Conservation (phyloP, 306 rosid genomes). For the Carpinus viminea region DNA sequence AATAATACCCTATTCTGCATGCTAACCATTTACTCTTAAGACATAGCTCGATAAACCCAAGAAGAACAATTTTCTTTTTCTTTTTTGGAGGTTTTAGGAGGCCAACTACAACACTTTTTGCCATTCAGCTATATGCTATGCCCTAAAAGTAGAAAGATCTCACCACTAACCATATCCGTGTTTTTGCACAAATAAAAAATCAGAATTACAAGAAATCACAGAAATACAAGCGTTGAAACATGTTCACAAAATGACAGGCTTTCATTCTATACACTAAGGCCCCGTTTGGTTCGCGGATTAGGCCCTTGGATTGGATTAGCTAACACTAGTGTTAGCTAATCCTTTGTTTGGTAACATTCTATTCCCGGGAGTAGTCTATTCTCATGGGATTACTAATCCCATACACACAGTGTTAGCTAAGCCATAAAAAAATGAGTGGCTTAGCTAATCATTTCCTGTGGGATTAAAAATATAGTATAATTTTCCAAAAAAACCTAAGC, state of each 20-base stretch:
- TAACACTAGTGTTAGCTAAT: too few relatives aligned
- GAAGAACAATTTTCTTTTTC: background rate
- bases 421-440: too few relatives aligned
- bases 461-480: too few relatives aligned
- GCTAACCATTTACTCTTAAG: background rate
- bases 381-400: too few relatives aligned
- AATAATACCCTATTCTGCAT: background rate
- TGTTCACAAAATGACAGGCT: background rate
- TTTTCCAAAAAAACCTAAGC: too few relatives aligned
- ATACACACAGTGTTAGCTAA: too few relatives aligned
- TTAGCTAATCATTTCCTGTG: too few relatives aligned
- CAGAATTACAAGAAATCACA: background rate
- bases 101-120: background rate
- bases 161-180: background rate
- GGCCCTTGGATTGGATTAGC: too few relatives aligned
- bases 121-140: background rate
- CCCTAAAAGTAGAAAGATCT: background rate
- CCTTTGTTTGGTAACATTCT: too few relatives aligned
- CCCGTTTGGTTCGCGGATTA: too few relatives aligned
- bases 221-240: background rate
- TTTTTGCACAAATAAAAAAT: background rate
- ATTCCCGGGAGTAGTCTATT: too few relatives aligned
- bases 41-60: background rate
- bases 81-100: background rate
- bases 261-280: background rate